Conservation (phyloP, 345 rosid genomes). For the Lepidium didymum region DNA sequence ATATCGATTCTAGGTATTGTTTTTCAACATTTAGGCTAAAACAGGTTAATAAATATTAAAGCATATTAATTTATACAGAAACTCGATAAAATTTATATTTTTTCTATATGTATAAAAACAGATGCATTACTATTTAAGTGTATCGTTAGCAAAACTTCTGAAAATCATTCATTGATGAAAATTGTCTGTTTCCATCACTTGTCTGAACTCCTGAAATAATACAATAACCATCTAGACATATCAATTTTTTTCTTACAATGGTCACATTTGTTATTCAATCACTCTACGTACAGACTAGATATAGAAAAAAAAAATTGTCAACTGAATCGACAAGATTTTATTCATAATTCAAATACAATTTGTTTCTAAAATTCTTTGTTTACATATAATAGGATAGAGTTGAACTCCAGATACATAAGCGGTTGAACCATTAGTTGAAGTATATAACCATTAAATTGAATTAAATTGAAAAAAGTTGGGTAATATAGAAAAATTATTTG, state of each 20-base stretch:
- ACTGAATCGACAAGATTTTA: no score
- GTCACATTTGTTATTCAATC: neutral
- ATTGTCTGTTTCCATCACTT: slow-evolving; percentile 8
- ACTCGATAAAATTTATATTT: neutral
- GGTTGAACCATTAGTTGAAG: no score
- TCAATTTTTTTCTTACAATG: neutral
- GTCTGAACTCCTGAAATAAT: slow-evolving; percentile 5
- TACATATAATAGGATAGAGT: no score
- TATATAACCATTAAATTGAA: no score
- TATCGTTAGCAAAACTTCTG: neutral
- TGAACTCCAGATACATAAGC: no score
- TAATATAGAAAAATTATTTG: no score
- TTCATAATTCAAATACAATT: no score
- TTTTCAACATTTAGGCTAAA: neutral
- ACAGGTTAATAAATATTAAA: neutral
- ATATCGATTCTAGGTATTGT: neutral
- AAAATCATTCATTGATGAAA: neutral
- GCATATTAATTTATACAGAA: neutral
- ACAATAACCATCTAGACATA: slow-evolving; percentile 19
- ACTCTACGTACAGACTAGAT: neutral
- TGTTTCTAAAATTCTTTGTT: no score
- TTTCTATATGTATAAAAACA: no score
- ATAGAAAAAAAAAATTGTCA: no score
- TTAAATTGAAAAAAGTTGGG: no score
- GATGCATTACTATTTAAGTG: neutral